A percentile compares a stretch with the other conserved stretches of the same genome.
phyloP scores from a whole-genome alignment of 257 asterid species.

The Salvia hispanica region DNA sequence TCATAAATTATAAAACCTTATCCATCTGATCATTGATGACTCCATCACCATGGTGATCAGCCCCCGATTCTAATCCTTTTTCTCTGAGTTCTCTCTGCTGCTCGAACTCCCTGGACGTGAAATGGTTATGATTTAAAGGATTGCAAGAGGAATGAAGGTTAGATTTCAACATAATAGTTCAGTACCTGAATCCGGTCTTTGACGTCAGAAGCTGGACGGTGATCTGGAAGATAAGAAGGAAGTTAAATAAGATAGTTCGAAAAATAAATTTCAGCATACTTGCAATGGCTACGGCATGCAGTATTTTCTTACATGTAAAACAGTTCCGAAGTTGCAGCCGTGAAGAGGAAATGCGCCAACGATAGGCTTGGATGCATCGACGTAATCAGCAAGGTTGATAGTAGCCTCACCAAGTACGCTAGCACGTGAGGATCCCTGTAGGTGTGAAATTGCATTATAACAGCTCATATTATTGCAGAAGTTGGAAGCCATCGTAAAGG shows the following conservation, averaged over 20 bases:
- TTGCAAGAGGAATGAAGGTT: constrained; percentile 27
- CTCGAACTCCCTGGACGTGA: constrained; percentile 82
- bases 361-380: constrained; percentile 82
- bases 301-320: constrained; percentile 70
- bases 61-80: constrained; percentile 67
- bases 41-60: constrained; percentile 54
- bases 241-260: constrained; percentile 23
- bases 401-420: constrained; percentile 89
- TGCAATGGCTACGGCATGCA: background rate
- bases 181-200: constrained; percentile 96
- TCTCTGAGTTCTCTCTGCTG: constrained; percentile 98
- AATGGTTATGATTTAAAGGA: constrained; percentile 30
- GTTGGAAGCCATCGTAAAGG: constrained; percentile 12
- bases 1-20: constrained; percentile 46
- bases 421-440: constrained; percentile 94
- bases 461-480: background rate
- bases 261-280: no score
- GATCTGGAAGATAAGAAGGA: constrained; percentile 59
- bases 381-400: constrained; percentile 88
- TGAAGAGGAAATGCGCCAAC: constrained; percentile 74
- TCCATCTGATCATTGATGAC: constrained; percentile 46
- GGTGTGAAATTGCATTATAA: background rate
- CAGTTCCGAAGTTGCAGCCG: constrained; percentile 79
- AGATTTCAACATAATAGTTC: constrained; percentile 32
- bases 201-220: constrained; percentile 94